Evolutionary conservation across 495 filamentous ascomycete genomes (phyloP).

Genomic region (Collariella sp.): DNA sequence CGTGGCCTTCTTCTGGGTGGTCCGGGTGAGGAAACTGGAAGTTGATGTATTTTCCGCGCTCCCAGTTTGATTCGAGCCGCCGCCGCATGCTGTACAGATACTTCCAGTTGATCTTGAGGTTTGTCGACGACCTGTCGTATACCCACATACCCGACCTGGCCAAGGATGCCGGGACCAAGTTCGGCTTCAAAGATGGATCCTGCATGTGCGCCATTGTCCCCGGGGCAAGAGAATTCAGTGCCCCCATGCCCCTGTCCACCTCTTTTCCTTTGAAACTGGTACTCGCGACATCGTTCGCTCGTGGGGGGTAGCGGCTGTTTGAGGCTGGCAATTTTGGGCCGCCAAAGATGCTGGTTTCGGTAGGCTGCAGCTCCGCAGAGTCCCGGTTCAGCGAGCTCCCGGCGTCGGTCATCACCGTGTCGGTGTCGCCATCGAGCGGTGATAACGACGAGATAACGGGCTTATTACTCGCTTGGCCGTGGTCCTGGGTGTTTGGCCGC

Average conservation of each 20-base stretch:
- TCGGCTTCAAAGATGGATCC: constrained; percentile 1
- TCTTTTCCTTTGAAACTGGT: constrained; percentile 10
- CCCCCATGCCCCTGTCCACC: constrained; percentile 30
- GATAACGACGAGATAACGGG: constrained; percentile 35
- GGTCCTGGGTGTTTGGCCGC: constrained; percentile 26
- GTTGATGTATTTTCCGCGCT: constrained; percentile 65
- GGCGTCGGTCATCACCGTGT: constrained; percentile 40
- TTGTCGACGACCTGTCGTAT: constrained; percentile 33
- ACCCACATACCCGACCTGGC: constrained; percentile 35
- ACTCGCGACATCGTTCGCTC: constrained; percentile 13
- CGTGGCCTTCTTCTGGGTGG: constrained; percentile 72
- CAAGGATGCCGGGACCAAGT: constrained; percentile 17
- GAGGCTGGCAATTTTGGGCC: constrained; percentile 11
- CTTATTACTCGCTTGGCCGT: constrained; percentile 39
- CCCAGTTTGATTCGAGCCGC: constrained; percentile 86
- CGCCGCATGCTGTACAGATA: constrained; percentile 84
- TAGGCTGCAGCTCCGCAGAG: constrained; percentile 21
- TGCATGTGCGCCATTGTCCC: not conserved
- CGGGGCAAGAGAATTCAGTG: constrained; percentile 1
- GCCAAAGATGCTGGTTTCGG: constrained; percentile 31
- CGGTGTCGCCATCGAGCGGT: constrained; percentile 33
- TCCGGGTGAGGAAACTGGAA: constrained; percentile 86
- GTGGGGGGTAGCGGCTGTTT: constrained; percentile 10
- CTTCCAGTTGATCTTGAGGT: constrained; percentile 64
- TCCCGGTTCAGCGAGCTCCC: constrained; percentile 23